These are phyloP conservation scores for Arabidopsis arenosa DNA, from an alignment of 345 rosid species.

Conservation along the genomic window DNA sequence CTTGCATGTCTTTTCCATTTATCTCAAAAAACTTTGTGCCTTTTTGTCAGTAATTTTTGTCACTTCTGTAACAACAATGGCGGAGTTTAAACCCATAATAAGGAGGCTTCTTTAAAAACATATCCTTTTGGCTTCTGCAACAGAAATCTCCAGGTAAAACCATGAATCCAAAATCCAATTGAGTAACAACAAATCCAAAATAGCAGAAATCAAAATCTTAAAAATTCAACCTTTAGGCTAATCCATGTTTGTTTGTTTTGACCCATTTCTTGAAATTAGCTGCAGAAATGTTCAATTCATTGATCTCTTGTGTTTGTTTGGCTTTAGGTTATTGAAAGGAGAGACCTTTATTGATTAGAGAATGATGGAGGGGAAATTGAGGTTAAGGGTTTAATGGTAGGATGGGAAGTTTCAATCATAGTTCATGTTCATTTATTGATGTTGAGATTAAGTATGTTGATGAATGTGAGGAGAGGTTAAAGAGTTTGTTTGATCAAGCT, in stretches of 20 bases:
- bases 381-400: constrained; percentile 53
- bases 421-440: constrained; percentile 42
- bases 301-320: constrained; percentile 6
- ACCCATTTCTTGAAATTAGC: constrained; percentile 9
- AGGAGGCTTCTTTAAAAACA: constrained; percentile 8
- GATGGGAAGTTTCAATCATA: constrained; percentile 55
- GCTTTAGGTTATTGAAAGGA: constrained; percentile 6
- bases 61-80: constrained; percentile 42
- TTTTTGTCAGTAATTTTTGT: constrained; percentile 22
- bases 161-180: constrained; percentile 7
- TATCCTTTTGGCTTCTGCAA: constrained; percentile 22
- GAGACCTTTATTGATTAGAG: constrained; percentile 22
- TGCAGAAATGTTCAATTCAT: constrained; percentile 2
- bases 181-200: constrained; percentile 7
- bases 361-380: constrained; percentile 25
- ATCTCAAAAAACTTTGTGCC: constrained; percentile 23
- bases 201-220: neutral
- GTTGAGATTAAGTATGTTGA: constrained; percentile 36
- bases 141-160: constrained; percentile 34
- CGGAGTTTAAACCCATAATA: constrained; percentile 29
- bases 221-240: constrained; percentile 2
- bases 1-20: constrained; percentile 44
- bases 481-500: constrained; percentile 61
- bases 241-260: constrained; percentile 21
- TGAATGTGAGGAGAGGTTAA: constrained; percentile 47